Evolutionary conservation across 768 basidiomycete species (phyloP).

Genomic region (Tephrocybe sp.): DNA sequence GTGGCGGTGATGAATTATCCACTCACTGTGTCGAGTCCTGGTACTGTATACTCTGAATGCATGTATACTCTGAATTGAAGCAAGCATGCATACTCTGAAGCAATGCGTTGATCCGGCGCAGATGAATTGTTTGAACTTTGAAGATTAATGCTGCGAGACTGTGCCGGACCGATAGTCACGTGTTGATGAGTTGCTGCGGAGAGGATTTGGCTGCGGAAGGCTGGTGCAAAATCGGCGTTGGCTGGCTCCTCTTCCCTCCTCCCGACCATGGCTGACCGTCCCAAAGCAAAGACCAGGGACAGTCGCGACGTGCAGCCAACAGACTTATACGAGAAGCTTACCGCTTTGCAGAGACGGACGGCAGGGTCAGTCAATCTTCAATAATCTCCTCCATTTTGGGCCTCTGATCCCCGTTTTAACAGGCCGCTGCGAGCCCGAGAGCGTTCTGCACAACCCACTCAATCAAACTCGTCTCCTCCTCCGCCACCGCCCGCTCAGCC

Average conservation of each 20-base stretch:
- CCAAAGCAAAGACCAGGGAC: constrained; percentile 39
- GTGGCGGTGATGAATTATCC: no score
- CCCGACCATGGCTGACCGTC: constrained; percentile 29
- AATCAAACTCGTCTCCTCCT: constrained; percentile 28
- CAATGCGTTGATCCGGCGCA: no score
- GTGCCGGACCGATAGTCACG: constrained; percentile 8
- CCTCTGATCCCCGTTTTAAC: constrained; percentile 5
- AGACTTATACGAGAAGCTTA: constrained; percentile 55
- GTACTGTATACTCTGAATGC: no score
- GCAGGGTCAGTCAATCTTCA: constrained; percentile 45
- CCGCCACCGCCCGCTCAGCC: constrained; percentile 18
- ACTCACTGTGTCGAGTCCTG: no score
- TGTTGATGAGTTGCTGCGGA: constrained; percentile 22
- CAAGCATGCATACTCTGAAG: no score
- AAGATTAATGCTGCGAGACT: background rate
- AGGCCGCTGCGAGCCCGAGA: constrained; percentile 48
- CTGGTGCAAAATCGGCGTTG: constrained; percentile 9
- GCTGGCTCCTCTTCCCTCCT: constrained; percentile 10
- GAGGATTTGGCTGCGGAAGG: constrained; percentile 10
- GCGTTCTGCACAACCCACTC: constrained; percentile 19
- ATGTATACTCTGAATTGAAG: no score
- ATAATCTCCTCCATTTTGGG: background rate
- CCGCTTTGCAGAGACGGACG: constrained; percentile 63
- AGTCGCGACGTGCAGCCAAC: constrained; percentile 40
- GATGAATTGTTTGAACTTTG: no score